Evolutionary conservation across 805 yeast genomes (phyloP).

Genomic region (Wickerhamiella shivajii): DNA sequence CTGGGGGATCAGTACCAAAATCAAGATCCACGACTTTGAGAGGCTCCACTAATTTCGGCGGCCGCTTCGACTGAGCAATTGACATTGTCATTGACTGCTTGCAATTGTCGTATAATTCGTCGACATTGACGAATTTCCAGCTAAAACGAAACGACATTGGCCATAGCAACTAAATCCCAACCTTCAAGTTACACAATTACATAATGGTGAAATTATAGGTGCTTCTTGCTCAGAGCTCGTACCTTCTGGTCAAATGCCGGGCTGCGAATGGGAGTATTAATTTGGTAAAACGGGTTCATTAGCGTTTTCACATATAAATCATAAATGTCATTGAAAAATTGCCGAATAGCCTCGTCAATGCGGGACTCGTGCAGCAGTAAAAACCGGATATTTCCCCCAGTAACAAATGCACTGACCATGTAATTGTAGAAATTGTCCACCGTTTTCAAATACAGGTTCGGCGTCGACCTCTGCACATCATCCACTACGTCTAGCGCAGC

Average conservation of each 20-base stretch:
- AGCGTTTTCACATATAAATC: slow-evolving; percentile 77
- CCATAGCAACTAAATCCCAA: not conserved
- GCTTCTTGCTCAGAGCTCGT: slow-evolving; percentile 57
- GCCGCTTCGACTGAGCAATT: slow-evolving; percentile 22
- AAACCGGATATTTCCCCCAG: slow-evolving; percentile 77
- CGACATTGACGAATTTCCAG: slow-evolving; percentile 63
- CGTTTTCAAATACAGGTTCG: slow-evolving; percentile 51
- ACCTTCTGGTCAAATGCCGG: slow-evolving; percentile 65
- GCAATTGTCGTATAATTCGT: slow-evolving; percentile 46
- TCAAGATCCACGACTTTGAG: slow-evolving; percentile 52
- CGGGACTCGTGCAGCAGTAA: slow-evolving; percentile 50
- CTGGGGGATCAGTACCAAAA: slow-evolving; percentile 63
- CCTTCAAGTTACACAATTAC: not conserved
- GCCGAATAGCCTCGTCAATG: slow-evolving; percentile 62
- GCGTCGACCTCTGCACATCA: slow-evolving; percentile 69
- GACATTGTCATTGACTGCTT: slow-evolving; percentile 24
- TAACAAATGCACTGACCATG: slow-evolving; percentile 67
- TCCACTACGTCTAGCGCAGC: slow-evolving; percentile 85
- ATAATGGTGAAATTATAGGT: slow-evolving; percentile 32
- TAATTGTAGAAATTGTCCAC: slow-evolving; percentile 80
- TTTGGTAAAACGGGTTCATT: slow-evolving; percentile 72
- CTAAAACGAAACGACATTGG: slow-evolving; percentile 41
- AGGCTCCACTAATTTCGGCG: slow-evolving; percentile 24
- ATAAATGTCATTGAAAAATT: slow-evolving; percentile 71
- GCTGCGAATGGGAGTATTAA: slow-evolving; percentile 59